phyloP scores from a whole-genome alignment of 257 asterid species.

The Nemophila menziesii region DNA sequence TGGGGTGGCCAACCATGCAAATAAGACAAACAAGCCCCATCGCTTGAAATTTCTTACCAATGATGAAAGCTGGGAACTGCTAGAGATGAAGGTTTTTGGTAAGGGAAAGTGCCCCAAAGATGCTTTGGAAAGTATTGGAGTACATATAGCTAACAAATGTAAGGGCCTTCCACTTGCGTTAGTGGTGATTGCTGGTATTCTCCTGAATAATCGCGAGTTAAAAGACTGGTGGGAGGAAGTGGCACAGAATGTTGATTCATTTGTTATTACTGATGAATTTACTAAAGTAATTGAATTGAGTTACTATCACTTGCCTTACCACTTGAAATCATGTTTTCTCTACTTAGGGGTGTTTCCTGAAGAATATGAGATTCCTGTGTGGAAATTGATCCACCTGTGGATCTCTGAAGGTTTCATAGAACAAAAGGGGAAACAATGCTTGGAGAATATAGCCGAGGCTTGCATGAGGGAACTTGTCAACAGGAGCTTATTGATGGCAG shows the following conservation, averaged over 20 bases:
- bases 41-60: constrained; percentile 9
- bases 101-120: constrained; percentile 13
- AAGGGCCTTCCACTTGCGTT: constrained; percentile 22
- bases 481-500: too few species aligned
- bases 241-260: constrained; percentile 11
- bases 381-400: too few species aligned
- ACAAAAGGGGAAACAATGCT: background rate
- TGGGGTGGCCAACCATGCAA: constrained; percentile 10
- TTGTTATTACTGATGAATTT: background rate
- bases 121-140: constrained; percentile 12
- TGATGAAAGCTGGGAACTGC: constrained; percentile 15
- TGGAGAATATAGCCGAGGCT: constrained; percentile 17
- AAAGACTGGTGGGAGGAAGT: constrained; percentile 16
- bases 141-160: constrained; percentile 12
- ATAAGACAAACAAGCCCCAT: constrained; percentile 7
- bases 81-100: too few species aligned
- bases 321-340: too few species aligned
- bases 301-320: too few species aligned
- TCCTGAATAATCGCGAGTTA: background rate
- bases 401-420: constrained; percentile 21
- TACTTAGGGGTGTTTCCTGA: too few species aligned
- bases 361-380: too few species aligned
- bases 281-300: constrained; percentile 12
- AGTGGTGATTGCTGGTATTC: constrained; percentile 16
- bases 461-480: too few species aligned